Evolutionary conservation across 148 eudicot genomes (phyloP).

Genomic region (Camellia lanceoleosa): DNA sequence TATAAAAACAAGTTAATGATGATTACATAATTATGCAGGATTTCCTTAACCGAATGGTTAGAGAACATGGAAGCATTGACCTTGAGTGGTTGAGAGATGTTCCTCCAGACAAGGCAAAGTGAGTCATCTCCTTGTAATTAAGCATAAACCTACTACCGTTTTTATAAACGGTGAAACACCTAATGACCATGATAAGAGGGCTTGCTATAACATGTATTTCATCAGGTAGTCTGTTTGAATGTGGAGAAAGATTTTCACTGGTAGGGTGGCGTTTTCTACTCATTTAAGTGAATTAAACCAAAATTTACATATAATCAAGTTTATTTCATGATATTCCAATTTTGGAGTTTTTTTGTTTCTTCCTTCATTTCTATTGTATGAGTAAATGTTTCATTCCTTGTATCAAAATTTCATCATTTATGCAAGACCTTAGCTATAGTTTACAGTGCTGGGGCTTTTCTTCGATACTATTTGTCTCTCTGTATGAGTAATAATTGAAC

Average conservation of each 20-base stretch:
- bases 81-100: slow-evolving; percentile 61
- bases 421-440: neutral
- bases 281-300: neutral
- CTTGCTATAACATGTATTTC: too few relatives aligned
- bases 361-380: neutral
- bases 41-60: slow-evolving; percentile 48
- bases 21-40: slow-evolving; percentile 29
- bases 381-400: neutral
- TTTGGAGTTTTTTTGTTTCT: neutral
- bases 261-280: neutral
- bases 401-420: neutral
- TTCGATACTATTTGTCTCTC: neutral
- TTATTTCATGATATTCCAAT: too few relatives aligned
- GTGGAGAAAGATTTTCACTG: neutral
- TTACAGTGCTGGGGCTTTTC: neutral
- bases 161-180: neutral
- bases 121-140: slow-evolving; percentile 10
- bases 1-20: slow-evolving; percentile 3
- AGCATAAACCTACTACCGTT: neutral
- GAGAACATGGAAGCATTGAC: slow-evolving; percentile 51
- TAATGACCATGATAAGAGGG: neutral
- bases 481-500: too few relatives aligned
- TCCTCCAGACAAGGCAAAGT: slow-evolving; percentile 52
- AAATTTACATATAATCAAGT: too few relatives aligned
- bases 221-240: too few relatives aligned